Base-by-base conservation (phyloP, 768 basidiomycete genomes). In the Piloderma croceum region DNA sequence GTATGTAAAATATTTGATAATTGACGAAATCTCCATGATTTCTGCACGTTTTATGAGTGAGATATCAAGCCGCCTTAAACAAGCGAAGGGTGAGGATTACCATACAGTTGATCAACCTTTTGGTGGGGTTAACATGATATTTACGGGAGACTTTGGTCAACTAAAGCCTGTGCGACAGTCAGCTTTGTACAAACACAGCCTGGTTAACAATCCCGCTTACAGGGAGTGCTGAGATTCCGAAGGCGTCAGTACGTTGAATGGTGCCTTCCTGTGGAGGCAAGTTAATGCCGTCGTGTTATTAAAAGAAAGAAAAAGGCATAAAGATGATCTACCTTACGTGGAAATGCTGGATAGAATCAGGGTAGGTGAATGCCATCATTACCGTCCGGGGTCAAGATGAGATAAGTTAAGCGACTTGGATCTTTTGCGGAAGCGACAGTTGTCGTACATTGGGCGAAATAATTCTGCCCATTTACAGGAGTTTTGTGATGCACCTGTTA, bases 121-220 rank as follows among this genome's bases (percentile, higher is more conserved):
- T 36, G 63, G 64, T 1, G 59, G 60, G 0, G 40, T 63, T 1
- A 63, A 60, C 40, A 43, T 65, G 1, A 60, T 64, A 3, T 58
- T 61, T 39, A 39, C 47, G 0, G 62, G 62, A 6, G 62, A 62
- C 34, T 58, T 62, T 36, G 49, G 45, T 3, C 61, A 62, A 32
- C 34, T 53, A 31, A 42, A 42, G 12, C 61, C 61, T 11, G 51
- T 57, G 0, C 11, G 36, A 32, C 51, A 46, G 13, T 27, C 36
- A 1, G 24, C 51, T 1, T 37, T 63, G 10, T 62, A 52, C 37
- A 22, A 36, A 1, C 21, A 49, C 15, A 33, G 37, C 6, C 38
- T 54, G 3, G 37, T 46, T 0, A 19, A 24, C 3, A 29, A 43
- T n/a, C 42, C 48, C 0, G 44, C 31, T 25, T 50, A 9, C 23